Evolutionary conservation across 1,139 yeast species (phyloP).

Genomic region (Tardiomyces digboiensis): DNA sequence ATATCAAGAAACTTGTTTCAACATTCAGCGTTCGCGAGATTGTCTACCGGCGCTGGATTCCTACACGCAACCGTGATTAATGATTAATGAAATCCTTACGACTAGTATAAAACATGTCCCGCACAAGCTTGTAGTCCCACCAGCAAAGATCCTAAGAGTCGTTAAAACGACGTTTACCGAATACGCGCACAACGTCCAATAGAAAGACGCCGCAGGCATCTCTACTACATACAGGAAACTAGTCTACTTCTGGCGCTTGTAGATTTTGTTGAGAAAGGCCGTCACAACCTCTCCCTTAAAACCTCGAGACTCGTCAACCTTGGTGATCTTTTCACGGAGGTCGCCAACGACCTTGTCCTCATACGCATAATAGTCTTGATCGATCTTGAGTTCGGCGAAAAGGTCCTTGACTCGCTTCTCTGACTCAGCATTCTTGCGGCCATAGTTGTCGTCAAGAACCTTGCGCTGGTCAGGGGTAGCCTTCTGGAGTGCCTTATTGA

Average conservation of each 20-base stretch:
- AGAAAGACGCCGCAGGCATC: background rate
- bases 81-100: background rate
- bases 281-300: constrained; percentile 80
- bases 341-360: constrained; percentile 70
- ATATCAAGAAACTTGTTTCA: constrained; percentile 30
- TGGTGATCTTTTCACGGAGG: constrained; percentile 52
- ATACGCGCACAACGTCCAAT: too few relatives aligned
- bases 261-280: constrained; percentile 79
- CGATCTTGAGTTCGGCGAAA: constrained; percentile 66
- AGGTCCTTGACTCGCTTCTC: constrained; percentile 69
- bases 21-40: constrained; percentile 50
- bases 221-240: constrained; percentile 13
- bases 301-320: constrained; percentile 84
- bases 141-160: background rate
- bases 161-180: background rate
- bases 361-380: constrained; percentile 61
- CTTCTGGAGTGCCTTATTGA: constrained; percentile 82
- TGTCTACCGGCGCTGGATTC: constrained; percentile 72
- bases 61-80: constrained; percentile 69
- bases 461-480: constrained; percentile 76
- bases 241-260: constrained; percentile 92
- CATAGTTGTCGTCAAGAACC: constrained; percentile 80
- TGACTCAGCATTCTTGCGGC: constrained; percentile 60
- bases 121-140: background rate
- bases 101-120: background rate